A percentile compares a stretch with the other conserved stretches of the same genome.
These are phyloP conservation scores for Salix brachista DNA, from an alignment of 345 rosid species.

Conservation along the genomic window DNA sequence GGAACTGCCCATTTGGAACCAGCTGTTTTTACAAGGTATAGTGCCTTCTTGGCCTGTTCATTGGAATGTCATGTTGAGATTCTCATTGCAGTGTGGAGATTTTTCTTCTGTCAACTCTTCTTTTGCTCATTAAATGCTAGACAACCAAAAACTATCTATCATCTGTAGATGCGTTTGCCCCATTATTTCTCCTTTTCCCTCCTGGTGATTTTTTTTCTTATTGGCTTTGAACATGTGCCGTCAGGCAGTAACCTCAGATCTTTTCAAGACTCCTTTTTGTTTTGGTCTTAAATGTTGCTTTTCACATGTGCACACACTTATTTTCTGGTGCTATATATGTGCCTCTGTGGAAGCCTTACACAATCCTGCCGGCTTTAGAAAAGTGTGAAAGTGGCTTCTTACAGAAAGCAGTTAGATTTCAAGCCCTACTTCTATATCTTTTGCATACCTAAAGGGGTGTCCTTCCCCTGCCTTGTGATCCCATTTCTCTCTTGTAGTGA, in stretches of 20 bases:
- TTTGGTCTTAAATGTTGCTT: not conserved
- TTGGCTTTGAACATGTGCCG: not conserved
- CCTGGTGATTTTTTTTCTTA: not conserved
- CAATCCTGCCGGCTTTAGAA: not conserved
- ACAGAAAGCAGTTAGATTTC: not conserved
- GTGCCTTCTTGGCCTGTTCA: not conserved
- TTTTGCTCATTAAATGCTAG: not conserved
- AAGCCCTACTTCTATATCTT: not conserved
- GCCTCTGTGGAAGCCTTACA: not conserved
- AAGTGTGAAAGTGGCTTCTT: not conserved
- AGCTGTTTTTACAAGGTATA: constrained; percentile 96
- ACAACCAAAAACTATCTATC: not conserved
- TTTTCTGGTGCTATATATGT: not conserved
- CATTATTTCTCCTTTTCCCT: not conserved
- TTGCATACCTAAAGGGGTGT: not conserved
- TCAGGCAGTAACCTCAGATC: not conserved
- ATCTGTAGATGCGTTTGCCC: not conserved
- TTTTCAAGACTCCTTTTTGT: not conserved
- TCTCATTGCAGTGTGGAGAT: not conserved
- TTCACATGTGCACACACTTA: not conserved
- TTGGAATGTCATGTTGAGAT: not conserved
- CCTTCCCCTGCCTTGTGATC: not conserved
- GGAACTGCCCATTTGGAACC: constrained; percentile 89
- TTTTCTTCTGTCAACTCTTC: not conserved
- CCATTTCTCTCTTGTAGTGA: too few relatives aligned